Evolutionary conservation across 306 rosid species (phyloP), one percentile per base, ranked within the genome.

Genomic region (Boehmeria nivea): DNA sequence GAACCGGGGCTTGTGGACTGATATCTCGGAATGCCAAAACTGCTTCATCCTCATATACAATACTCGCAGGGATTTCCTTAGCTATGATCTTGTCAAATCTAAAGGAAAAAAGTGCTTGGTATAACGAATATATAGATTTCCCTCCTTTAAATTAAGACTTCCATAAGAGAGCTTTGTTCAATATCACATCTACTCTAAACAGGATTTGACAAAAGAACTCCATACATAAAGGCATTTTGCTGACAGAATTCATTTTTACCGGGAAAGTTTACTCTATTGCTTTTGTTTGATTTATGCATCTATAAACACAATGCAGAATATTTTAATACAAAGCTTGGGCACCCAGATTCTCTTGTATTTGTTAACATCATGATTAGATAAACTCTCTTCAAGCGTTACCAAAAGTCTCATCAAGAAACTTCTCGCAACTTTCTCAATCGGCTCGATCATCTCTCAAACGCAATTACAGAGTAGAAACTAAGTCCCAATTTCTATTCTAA

Each of bases 41-140:
- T 60, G 76, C 77, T 20, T 76, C 88, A 64, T 88, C 94, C 77
- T 80, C 94, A 21, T 78, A 82, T 22, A 85, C 94, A 65, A 82
- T 66, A 72, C 60, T 78, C 15, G 91, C 79, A 73, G 95, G 94
- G 65, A 90, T 90, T 82, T 90, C 95, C 84, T 90, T 86, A 44
- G 76, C 78, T 72, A 90, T 90, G 63, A 90, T 81, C 80, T 83
- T 83, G 82, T 86, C 97, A 66, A 86, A 90, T 77, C 95, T 86
- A 67, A 59, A 31, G 21, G 39, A 8, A 39, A 6, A 16, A 21
- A 37, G 33, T 55, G 38, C 45, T 10, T 40, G 3, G 38, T 34
- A 22, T 42, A 60, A 26, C 12, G 19, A 18, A 59, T 21, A 13
- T 40, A 40, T 4, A 33, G 11, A 40, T 40, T 31, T 31, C 5